Evolutionary conservation across 2,329 filamentous ascomycete species (phyloP), one percentile per base, ranked within the genome.

Genomic region (Fusarium cicatricum): DNA sequence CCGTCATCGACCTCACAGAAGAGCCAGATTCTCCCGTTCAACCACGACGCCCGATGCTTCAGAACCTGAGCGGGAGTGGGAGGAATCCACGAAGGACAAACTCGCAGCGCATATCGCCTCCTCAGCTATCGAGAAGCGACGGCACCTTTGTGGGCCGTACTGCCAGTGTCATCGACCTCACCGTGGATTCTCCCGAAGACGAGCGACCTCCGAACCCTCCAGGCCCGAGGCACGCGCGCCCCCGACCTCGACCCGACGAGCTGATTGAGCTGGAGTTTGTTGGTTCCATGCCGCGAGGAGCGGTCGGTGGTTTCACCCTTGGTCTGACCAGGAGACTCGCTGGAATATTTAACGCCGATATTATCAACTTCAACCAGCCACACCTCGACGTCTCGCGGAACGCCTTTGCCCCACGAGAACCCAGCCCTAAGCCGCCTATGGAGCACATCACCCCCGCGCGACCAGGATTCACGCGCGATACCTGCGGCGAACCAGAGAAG

Each of bases 401-500:
- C 67, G 75, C 71, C 50, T 75, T 70, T 41, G 65, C 71, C 16
- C 64, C 70, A 4, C 62, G 70, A 12, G 70, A 69, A 16, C 68
- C 70, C 5, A 74, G 70, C 3, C 74, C 75, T 16, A 82, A 80
- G 65, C 80, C 78, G n/a, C 64, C 72, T 12, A 65, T 94, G 71
- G 83, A 88, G 37, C 80, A 88, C 0, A 88, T 90, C 0, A 78
- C 82, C n/a, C 77, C 86, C 0, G 80, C 90, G 0, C 82, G 83
- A 6, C 78, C 85, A n/a, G 94, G 93, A 1, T 98, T 95, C 68
- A 96, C 91, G 1, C 83, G 93, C 54, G 86, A 86, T 42, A 90
- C 91, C 0, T 69, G 68, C 12, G 60, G 62, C 10, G 67, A 72
- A 5, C 57, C 66, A 4, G 65, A 68, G 17, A 68, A 65, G 16